Evolutionary conservation across 768 basidiomycete species (phyloP).

Genomic region (Sutorius australiensis): DNA sequence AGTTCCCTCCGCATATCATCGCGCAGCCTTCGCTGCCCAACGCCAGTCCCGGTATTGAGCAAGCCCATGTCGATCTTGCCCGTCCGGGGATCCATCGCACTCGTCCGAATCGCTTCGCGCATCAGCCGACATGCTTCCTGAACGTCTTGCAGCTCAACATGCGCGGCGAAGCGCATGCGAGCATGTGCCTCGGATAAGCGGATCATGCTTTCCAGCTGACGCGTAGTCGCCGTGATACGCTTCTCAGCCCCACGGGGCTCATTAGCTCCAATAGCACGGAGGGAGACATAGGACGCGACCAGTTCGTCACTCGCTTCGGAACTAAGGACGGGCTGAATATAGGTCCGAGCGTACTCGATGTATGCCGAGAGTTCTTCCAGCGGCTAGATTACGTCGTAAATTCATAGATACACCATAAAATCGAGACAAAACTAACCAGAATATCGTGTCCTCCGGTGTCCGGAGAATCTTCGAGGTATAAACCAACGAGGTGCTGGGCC

Average conservation of each 20-base stretch:
- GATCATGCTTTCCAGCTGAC: slow-evolving; percentile 97
- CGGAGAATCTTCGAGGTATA: slow-evolving; percentile 92
- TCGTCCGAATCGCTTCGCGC: slow-evolving; percentile 92
- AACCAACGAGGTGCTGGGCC: slow-evolving; percentile 87
- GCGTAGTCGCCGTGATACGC: slow-evolving; percentile 95
- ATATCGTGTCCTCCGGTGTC: slow-evolving; percentile 56
- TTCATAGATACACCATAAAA: neutral
- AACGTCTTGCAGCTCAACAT: slow-evolving; percentile 84
- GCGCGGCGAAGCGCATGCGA: slow-evolving; percentile 88
- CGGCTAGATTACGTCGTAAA: slow-evolving; percentile 49
- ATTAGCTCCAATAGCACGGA: slow-evolving; percentile 82
- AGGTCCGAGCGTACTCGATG: slow-evolving; percentile 87
- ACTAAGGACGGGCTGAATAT: slow-evolving; percentile 81
- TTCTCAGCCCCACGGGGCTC: slow-evolving; percentile 87
- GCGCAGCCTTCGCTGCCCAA: slow-evolving; percentile 77
- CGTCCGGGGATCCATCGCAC: slow-evolving; percentile 92
- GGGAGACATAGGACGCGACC: slow-evolving; percentile 85
- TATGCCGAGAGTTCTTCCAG: slow-evolving; percentile 89
- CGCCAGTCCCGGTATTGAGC: slow-evolving; percentile 89
- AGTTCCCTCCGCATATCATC: slow-evolving; percentile 91
- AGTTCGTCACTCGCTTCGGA: slow-evolving; percentile 83
- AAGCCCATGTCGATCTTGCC: slow-evolving; percentile 97
- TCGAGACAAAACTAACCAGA: slow-evolving; percentile 50
- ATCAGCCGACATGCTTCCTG: slow-evolving; percentile 91
- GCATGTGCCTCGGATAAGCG: slow-evolving; percentile 95